These are phyloP conservation scores for Citrus unshiu DNA, from an alignment of 345 rosid genomes.

Conservation along the genomic window DNA sequence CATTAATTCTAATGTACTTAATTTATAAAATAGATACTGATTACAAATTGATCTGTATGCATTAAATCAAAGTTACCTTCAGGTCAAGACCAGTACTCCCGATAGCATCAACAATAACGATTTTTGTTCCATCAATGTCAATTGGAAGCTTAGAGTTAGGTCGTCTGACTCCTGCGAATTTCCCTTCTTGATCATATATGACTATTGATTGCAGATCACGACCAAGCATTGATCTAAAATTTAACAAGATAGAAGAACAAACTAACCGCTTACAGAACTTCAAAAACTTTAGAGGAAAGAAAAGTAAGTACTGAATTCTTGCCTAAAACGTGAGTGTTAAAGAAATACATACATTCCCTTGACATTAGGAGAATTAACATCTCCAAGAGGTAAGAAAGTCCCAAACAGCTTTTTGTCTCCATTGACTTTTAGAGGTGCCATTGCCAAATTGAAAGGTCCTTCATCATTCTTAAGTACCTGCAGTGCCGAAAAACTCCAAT, in stretches of 20 bases:
- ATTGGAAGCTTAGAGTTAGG: constrained; percentile 95
- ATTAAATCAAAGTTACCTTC: constrained; percentile 45
- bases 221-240: constrained; percentile 92
- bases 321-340: neutral
- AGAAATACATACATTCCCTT: constrained; percentile 79
- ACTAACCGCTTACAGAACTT: neutral
- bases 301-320: neutral
- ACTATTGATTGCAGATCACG: constrained; percentile 93
- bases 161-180: constrained; percentile 80
- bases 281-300: neutral
- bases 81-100: constrained; percentile 92
- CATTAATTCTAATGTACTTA: constrained; percentile 5
- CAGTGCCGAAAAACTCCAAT: too few species aligned
- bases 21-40: neutral
- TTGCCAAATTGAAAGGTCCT: too few species aligned
- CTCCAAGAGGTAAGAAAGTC: constrained; percentile 84
- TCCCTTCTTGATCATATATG: constrained; percentile 84
- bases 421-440: too few species aligned
- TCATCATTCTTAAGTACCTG: too few species aligned
- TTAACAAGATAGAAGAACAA: neutral
- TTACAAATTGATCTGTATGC: neutral
- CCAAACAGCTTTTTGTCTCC: constrained; percentile 52
- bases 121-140: constrained; percentile 66
- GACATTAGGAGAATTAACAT: constrained; percentile 56
- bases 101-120: constrained; percentile 85